These are phyloP conservation scores for Fusarium poae DNA, from an alignment of 2,329 filamentous ascomycete species.

Conservation along the genomic window DNA sequence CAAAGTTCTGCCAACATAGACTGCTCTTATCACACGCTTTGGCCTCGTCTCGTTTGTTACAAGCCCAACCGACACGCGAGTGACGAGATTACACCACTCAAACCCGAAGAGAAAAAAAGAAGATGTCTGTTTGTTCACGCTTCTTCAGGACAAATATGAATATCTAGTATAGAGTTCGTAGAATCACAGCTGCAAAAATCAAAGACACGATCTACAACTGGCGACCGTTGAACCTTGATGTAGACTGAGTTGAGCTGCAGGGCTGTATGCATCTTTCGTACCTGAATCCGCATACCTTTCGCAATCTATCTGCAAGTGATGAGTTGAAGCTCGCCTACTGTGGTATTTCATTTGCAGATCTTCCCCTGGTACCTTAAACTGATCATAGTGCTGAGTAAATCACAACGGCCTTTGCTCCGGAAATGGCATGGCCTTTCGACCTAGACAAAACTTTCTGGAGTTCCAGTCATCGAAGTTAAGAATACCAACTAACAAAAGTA, in stretches of 20 bases:
- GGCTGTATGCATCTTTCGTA: not conserved
- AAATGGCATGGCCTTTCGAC: conserved; percentile 10
- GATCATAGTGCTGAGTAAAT: not conserved
- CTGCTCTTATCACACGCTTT: not conserved
- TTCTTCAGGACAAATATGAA: too few relatives aligned
- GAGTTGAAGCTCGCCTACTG: not conserved
- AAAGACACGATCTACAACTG: not conserved
- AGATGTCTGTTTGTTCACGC: not conserved
- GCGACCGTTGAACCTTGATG: conserved; percentile 16
- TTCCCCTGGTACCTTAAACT: conserved; percentile 29
- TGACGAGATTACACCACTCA: not conserved
- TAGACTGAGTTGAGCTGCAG: not conserved
- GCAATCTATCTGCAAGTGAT: not conserved
- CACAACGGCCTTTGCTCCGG: conserved; percentile 6
- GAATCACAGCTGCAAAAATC: too few relatives aligned
- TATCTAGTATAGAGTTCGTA: not conserved
- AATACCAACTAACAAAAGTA: not conserved
- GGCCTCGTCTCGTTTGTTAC: not conserved
- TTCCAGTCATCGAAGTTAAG: not conserved
- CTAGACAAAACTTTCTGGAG: not conserved
- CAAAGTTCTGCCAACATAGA: conserved; percentile 1
- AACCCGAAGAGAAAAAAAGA: too few relatives aligned
- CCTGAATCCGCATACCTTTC: not conserved
- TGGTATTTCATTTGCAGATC: not conserved
- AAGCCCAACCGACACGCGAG: not conserved